These are phyloP conservation scores for Aureobasidium lini DNA, from an alignment of 2,329 filamentous ascomycete species.

Conservation along the genomic window DNA sequence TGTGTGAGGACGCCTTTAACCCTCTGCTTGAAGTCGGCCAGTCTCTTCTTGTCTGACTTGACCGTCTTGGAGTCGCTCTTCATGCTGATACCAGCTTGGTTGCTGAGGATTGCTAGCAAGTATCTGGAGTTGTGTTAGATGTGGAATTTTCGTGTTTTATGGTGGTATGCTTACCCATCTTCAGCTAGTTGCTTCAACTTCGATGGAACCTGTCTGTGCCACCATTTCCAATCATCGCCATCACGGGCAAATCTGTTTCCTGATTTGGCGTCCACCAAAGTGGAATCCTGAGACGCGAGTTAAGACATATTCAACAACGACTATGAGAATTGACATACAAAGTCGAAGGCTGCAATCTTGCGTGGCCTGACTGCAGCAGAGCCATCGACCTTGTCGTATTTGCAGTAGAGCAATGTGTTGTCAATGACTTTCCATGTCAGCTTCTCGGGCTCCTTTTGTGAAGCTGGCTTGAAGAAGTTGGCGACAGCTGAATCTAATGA, in stretches of 20 bases:
- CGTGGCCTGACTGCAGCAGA: conserved; percentile 31
- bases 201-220: conserved; percentile 63
- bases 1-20: conserved; percentile 60
- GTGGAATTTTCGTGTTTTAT: background rate
- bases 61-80: conserved; percentile 64
- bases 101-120: conserved; percentile 72
- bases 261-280: conserved; percentile 70
- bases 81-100: conserved; percentile 76
- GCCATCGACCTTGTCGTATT: conserved; percentile 14
- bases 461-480: conserved; percentile 81
- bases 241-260: conserved; percentile 69
- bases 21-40: conserved; percentile 78
- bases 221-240: conserved; percentile 89
- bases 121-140: conserved; percentile 45
- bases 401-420: conserved; percentile 59
- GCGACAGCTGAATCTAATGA: conserved; percentile 58
- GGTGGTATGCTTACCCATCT: conserved; percentile 49
- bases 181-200: conserved; percentile 60
- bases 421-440: conserved; percentile 62
- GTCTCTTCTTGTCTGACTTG: conserved; percentile 58
- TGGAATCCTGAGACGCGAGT: conserved; percentile 61
- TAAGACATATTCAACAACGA: background rate
- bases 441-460: conserved; percentile 73
- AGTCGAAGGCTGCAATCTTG: conserved; percentile 67
- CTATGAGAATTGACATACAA: conserved; percentile 35